Evolutionary conservation across 345 rosid genomes (phyloP).

Genomic region (Lumnitzera racemosa): DNA sequence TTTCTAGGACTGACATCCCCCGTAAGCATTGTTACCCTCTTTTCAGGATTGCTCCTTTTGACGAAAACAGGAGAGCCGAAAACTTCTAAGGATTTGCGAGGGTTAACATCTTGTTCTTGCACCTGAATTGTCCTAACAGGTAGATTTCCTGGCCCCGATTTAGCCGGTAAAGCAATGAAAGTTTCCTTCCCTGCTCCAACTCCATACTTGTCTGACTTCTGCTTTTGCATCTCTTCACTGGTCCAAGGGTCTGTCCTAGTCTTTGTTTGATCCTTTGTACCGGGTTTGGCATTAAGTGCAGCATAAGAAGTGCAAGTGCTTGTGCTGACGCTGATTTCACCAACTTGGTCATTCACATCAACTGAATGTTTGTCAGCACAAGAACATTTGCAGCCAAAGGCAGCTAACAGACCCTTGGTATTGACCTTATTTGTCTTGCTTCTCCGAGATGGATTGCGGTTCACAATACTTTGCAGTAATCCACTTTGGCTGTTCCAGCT

Average conservation of each 20-base stretch:
- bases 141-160: constrained; percentile 8
- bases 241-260: constrained; percentile 7
- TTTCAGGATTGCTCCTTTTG: constrained; percentile 29
- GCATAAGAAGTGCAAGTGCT: constrained; percentile 19
- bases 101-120: constrained; percentile 22
- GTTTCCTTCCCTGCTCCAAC: constrained; percentile 15
- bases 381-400: constrained; percentile 51
- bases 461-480: constrained; percentile 19
- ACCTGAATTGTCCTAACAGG: constrained; percentile 11
- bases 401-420: constrained; percentile 44
- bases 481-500: constrained; percentile 61
- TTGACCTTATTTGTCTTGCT: constrained; percentile 21
- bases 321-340: constrained; percentile 33
- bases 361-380: constrained; percentile 32
- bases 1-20: constrained; percentile 32
- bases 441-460: constrained; percentile 6
- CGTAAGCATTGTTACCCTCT: constrained; percentile 40
- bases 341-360: constrained; percentile 23
- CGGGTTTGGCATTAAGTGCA: constrained; percentile 15
- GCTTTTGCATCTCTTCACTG: constrained; percentile 9
- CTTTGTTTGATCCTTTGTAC: constrained; percentile 4
- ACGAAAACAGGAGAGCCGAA: constrained; percentile 46
- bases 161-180: constrained; percentile 23
- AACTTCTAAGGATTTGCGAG: constrained; percentile 49
- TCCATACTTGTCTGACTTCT: constrained; percentile 13